phyloP scores from a whole-genome alignment of 2,329 filamentous ascomycete genomes.

The Trichophyton benhamiae region DNA sequence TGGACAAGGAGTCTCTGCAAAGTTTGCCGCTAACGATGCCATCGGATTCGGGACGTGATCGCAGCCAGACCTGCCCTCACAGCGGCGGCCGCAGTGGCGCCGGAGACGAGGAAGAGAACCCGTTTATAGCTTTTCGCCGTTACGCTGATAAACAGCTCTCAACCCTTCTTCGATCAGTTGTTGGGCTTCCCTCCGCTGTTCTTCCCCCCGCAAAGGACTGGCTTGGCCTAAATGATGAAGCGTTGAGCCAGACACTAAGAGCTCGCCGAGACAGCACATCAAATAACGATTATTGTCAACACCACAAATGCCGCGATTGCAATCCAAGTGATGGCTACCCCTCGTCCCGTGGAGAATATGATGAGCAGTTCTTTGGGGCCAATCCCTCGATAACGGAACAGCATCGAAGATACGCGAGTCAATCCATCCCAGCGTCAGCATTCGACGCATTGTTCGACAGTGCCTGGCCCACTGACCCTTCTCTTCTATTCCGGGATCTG shows the following conservation, averaged over 20 bases:
- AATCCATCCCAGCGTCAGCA: slow-evolving; percentile 19
- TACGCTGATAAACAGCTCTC: slow-evolving; percentile 48
- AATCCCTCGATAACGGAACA: background rate
- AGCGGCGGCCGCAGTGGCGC: background rate
- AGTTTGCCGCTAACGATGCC: background rate
- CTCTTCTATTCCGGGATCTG: slow-evolving; percentile 20
- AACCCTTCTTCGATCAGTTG: slow-evolving; percentile 42
- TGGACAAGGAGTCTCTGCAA: background rate
- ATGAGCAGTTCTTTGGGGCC: background rate
- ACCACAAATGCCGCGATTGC: background rate
- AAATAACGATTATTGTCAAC: background rate
- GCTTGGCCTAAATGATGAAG: slow-evolving; percentile 25
- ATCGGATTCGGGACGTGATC: slow-evolving; percentile 3
- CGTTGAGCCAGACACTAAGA: slow-evolving; percentile 13
- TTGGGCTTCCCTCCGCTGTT: slow-evolving; percentile 33
- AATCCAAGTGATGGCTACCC: background rate
- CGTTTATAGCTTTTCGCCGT: slow-evolving; percentile 49
- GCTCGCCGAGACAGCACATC: slow-evolving; percentile 7
- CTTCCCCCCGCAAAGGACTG: slow-evolving; percentile 24
- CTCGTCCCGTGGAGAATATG: background rate
- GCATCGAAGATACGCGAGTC: background rate
- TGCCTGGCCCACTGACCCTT: slow-evolving; percentile 23
- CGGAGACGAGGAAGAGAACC: slow-evolving; percentile 32
- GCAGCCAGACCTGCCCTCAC: background rate
- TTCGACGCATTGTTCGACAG: slow-evolving; percentile 27